Conservation (phyloP, 106 monocot genomes). For the Dactylorhiza incarnata region DNA sequence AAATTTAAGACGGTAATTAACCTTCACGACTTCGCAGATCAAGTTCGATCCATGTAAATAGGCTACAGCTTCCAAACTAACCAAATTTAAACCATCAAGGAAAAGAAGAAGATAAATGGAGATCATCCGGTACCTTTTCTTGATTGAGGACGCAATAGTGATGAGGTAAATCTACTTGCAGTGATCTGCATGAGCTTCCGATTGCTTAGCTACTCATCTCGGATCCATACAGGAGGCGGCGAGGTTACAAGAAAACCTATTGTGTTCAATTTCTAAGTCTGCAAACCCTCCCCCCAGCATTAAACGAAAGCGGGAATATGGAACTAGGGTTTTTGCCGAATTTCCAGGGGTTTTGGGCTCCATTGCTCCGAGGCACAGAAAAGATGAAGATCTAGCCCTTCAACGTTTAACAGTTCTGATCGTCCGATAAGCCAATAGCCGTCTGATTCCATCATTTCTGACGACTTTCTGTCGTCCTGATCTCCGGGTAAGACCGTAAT, state of each 20-base stretch:
- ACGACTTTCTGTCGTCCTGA: no score
- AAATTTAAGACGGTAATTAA: neutral
- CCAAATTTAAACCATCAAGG: neutral
- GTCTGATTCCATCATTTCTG: no score
- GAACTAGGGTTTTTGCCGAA: neutral
- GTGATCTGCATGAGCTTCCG: slow-evolving; percentile 9
- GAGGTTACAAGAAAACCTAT: neutral
- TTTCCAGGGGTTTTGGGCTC: neutral
- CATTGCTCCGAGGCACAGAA: no score
- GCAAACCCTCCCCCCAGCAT: neutral
- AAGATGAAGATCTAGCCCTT: no score
- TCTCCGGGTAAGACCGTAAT: no score
- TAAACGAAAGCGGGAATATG: neutral
- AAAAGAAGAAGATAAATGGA: neutral
- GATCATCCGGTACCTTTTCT: neutral
- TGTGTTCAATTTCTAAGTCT: neutral
- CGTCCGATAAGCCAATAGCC: no score
- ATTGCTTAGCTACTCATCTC: slow-evolving; percentile 3
- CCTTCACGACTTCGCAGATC: neutral
- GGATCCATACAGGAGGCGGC: neutral
- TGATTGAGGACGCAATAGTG: neutral
- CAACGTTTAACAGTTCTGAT: no score
- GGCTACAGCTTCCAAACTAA: neutral
- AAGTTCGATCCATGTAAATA: neutral
- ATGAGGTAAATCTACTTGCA: slow-evolving; percentile 5